Conservation (phyloP, 352 stramenopile genomes). For the Globisporangium cystogenes region DNA sequence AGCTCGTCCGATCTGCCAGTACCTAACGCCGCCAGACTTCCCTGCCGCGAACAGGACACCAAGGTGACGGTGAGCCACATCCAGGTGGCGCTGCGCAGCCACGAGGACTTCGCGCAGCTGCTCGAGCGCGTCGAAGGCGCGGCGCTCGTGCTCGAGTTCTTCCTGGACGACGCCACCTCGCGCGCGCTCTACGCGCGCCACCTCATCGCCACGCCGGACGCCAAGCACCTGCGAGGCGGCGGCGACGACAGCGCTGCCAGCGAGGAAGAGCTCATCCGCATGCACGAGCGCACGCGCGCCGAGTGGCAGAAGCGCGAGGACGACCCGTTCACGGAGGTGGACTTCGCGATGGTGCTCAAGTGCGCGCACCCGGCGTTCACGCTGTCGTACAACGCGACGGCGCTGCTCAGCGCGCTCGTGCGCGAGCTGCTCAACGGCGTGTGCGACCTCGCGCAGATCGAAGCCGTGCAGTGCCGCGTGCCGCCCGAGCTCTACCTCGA, state of each 20-base stretch:
- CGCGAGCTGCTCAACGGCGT: constrained; percentile 49
- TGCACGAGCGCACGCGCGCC: constrained; percentile 36
- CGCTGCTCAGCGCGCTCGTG: constrained; percentile 40
- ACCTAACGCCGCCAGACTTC: neutral
- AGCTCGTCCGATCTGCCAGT: neutral
- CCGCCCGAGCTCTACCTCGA: constrained; percentile 14
- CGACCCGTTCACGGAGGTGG: constrained; percentile 51
- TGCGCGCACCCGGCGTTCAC: constrained; percentile 57
- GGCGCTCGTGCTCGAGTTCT: constrained; percentile 34
- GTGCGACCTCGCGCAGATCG: constrained; percentile 35
- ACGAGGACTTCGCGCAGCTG: constrained; percentile 31
- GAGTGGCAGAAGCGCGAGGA: constrained; percentile 58
- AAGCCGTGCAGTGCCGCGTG: constrained; percentile 19
- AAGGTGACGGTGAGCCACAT: constrained; percentile 51
- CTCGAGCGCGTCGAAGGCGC: constrained; percentile 29
- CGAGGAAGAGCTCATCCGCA: constrained; percentile 34
- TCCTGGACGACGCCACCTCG: constrained; percentile 46
- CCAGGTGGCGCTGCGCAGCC: constrained; percentile 41
- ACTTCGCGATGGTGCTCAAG: constrained; percentile 57
- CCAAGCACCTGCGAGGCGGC: constrained; percentile 29
- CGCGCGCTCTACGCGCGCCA: constrained; percentile 32
- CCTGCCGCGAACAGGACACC: constrained; percentile 20
- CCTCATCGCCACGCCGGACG: constrained; percentile 33
- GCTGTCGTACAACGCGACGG: constrained; percentile 44
- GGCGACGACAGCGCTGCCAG: neutral